phyloP scores from a whole-genome alignment of 2,329 filamentous ascomycete species.

The Mycocentrospora acerina region DNA sequence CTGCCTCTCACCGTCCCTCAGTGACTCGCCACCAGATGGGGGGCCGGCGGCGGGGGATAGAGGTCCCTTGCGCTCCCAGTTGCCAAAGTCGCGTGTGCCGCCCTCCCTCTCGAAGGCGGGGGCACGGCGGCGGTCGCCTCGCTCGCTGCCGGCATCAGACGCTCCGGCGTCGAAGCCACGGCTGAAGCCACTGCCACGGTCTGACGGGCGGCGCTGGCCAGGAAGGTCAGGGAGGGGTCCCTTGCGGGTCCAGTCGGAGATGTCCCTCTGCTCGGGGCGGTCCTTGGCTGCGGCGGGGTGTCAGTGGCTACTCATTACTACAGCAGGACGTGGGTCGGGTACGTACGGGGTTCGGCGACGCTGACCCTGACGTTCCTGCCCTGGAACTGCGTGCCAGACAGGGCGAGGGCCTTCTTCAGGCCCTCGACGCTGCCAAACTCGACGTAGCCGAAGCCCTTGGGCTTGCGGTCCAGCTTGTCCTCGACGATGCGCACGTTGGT shows the following conservation, averaged over 20 bases:
- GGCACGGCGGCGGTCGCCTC: conserved; percentile 65
- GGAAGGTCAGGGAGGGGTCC: conserved; percentile 80
- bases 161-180: conserved; percentile 53
- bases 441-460: conserved; percentile 97
- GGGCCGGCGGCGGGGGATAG: conserved; percentile 66
- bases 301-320: too few species aligned
- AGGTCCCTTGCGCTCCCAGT: conserved; percentile 95
- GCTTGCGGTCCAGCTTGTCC: conserved; percentile 88
- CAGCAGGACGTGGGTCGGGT: too few species aligned
- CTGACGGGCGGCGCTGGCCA: conserved; percentile 56
- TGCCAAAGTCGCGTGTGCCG: conserved; percentile 76
- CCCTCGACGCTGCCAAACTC: conserved; percentile 88
- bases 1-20: conserved; percentile 60
- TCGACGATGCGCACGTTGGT: conserved; percentile 94
- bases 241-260: conserved; percentile 90
- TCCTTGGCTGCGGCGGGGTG: conserved; percentile 70
- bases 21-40: conserved; percentile 11
- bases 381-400: conserved; percentile 81
- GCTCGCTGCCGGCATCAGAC: conserved; percentile 60
- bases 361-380: conserved; percentile 90
- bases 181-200: conserved; percentile 41
- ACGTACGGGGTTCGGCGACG: conserved; percentile 95
- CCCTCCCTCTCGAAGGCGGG: conserved; percentile 69
- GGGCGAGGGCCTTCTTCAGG: conserved; percentile 82
- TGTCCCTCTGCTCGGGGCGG: conserved; percentile 75